Base-by-base conservation (phyloP, 140 eudicot species). In the Stevia rebaudiana region DNA sequence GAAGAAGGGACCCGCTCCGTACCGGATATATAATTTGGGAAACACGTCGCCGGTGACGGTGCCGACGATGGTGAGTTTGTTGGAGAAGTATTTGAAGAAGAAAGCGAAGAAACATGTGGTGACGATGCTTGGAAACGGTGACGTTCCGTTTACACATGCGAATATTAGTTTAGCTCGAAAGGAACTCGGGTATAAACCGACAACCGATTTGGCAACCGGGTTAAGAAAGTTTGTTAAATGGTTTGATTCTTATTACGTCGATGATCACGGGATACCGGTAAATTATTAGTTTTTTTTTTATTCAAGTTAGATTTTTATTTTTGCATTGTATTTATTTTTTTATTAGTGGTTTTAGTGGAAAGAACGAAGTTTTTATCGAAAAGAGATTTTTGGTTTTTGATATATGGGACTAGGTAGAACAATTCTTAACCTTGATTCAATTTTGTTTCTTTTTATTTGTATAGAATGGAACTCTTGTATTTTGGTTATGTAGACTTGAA, bases 11-110 rank as follows among this genome's bases (percentile, higher is more conserved):
- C 21, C 67, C 0, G 81, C 81, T 0, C 78, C 78, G 25, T 77
- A 77, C 25, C 61, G 81, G 66, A 65, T 77, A 19, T 77, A 71
- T 30, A 77, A 77, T 15, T 36, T 77, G 73, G 81, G 81, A 1
- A 77, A 77, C 5, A 77, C 81, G 70, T 61, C 77, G 30, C 81
- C 81, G 2, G 81, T 77, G 39, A 71, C 78, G 31, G 81, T 77
- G n/a, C 81, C 81, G 50, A 23, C 70, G 23, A 44, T 77, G 53
- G 81, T 77, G 11, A 59, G 65, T 23, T 65, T 77, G 16, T 22
- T 77, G 47, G 81, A 77, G 56, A 77, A 47, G 70, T 67, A 77
- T 44, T 65, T 77, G 81, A 77, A 65, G 60, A 67, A 47, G 40
- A 71, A 65, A 44, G 81, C 71, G 3, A 77, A 65, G 52, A 77